These are phyloP conservation scores for Euphorbia pulcherrima DNA, from an alignment of 345 rosid genomes.

Conservation along the genomic window DNA sequence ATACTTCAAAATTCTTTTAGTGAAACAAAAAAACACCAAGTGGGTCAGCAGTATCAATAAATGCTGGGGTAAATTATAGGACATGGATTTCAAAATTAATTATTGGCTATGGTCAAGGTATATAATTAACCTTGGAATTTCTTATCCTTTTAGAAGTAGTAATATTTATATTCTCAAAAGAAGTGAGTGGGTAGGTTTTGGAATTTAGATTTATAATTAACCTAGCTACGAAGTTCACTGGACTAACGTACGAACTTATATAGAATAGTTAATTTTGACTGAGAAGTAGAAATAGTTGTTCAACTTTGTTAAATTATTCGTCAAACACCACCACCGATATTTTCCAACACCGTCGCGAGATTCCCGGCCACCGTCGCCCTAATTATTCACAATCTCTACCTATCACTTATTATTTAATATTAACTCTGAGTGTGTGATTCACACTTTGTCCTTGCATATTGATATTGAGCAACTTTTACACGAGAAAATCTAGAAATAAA, in stretches of 20 bases:
- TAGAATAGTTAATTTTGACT: neutral
- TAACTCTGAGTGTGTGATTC: too few relatives aligned
- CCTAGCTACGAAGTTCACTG: neutral
- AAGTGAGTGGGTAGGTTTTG: constrained; percentile 1
- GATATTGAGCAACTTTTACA: too few relatives aligned
- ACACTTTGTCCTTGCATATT: too few relatives aligned
- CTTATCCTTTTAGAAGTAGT: too few relatives aligned
- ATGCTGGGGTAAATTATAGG: neutral
- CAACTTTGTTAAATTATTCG: constrained; percentile 17
- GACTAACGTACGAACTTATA: neutral
- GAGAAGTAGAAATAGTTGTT: constrained; percentile 13
- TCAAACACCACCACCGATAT: constrained; percentile 13
- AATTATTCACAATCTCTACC: neutral
- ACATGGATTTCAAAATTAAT: neutral
- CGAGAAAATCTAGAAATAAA: too few relatives aligned
- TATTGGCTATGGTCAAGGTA: constrained; percentile 3
- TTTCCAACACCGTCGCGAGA: constrained; percentile 36
- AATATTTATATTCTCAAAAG: too few relatives aligned
- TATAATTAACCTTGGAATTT: neutral
- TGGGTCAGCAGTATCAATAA: neutral
- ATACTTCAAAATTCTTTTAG: neutral
- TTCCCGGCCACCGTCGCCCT: constrained; percentile 29
- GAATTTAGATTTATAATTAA: too few relatives aligned
- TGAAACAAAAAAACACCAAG: neutral
- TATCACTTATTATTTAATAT: neutral